Percentiles rank a stretch among this genome's conserved stretches.
Evolutionary conservation across 2,329 filamentous ascomycete species (phyloP).

Genomic region (Arthrobotrys iridis): DNA sequence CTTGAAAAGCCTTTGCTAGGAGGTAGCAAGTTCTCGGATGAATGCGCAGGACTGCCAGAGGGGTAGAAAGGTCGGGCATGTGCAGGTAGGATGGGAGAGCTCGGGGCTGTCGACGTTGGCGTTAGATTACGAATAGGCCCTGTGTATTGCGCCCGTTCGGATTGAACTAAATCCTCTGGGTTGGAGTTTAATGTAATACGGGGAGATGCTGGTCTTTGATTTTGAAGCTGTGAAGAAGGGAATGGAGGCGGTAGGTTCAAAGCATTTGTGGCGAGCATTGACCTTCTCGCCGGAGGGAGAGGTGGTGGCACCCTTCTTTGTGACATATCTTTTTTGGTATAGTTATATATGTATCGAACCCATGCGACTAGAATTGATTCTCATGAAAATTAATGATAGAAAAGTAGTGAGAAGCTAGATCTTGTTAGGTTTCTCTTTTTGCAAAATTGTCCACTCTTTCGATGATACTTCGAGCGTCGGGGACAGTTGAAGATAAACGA

Average conservation of each 20-base stretch:
- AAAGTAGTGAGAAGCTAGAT: background rate
- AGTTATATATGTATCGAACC: constrained; percentile 37
- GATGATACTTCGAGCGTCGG: background rate
- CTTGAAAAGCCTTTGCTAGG: constrained; percentile 32
- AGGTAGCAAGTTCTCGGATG: constrained; percentile 38
- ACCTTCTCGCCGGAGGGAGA: constrained; percentile 45
- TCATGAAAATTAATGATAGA: background rate
- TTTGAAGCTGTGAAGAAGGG: constrained; percentile 37
- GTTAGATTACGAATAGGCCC: constrained; percentile 48
- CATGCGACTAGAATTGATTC: constrained; percentile 15
- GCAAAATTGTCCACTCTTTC: background rate
- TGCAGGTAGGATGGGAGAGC: constrained; percentile 30
- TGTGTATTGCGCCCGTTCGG: constrained; percentile 37
- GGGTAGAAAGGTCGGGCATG: constrained; percentile 34
- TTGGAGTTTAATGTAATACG: constrained; percentile 48
- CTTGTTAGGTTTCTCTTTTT: background rate
- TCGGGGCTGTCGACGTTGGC: constrained; percentile 38
- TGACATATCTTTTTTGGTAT: constrained; percentile 33
- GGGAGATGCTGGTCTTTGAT: constrained; percentile 29
- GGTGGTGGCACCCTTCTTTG: constrained; percentile 43
- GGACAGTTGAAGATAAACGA: background rate
- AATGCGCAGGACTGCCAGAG: background rate
- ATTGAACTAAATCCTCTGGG: constrained; percentile 35
- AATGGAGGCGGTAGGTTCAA: constrained; percentile 40
- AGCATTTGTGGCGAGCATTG: constrained; percentile 20